Evolutionary conservation across 2,329 filamentous ascomycete species (phyloP).

Genomic region (Aotearoamyces nothofagi): DNA sequence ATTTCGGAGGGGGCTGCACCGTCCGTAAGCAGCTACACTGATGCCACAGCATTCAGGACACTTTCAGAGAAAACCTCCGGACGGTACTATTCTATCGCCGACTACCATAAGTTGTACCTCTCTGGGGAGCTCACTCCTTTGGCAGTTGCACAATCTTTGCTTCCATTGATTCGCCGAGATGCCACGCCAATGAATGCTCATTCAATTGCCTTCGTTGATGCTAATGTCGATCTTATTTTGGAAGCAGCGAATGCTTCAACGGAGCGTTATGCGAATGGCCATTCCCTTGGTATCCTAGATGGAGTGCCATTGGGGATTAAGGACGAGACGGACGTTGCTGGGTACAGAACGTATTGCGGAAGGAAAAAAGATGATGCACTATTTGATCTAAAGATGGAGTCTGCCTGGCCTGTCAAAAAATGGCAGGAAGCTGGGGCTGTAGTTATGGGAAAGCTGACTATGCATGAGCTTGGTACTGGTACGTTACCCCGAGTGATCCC

Average conservation of each 20-base stretch:
- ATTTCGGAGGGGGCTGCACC: constrained; percentile 22
- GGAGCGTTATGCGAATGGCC: constrained; percentile 51
- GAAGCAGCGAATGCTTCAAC: constrained; percentile 61
- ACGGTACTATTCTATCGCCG: constrained; percentile 53
- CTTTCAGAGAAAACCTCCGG: constrained; percentile 26
- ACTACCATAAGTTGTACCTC: constrained; percentile 65
- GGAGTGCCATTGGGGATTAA: constrained; percentile 76
- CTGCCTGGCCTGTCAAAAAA: constrained; percentile 56
- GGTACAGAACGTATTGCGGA: constrained; percentile 54
- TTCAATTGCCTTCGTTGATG: constrained; percentile 58
- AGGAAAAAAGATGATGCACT: constrained; percentile 70
- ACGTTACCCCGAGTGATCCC: constrained; percentile 15
- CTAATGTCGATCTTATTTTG: constrained; percentile 44
- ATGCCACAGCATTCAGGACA: constrained; percentile 24
- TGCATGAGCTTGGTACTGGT: constrained; percentile 71
- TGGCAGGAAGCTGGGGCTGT: constrained; percentile 57
- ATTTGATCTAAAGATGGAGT: constrained; percentile 51
- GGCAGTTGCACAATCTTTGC: constrained; percentile 53
- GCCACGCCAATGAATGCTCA: constrained; percentile 39
- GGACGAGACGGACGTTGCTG: constrained; percentile 64
- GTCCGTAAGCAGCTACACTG: constrained; percentile 20
- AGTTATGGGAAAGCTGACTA: constrained; percentile 64
- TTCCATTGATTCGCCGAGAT: constrained; percentile 54
- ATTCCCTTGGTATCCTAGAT: constrained; percentile 54
- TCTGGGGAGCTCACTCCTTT: constrained; percentile 56